Conservation (phyloP, 495 filamentous ascomycete genomes). For the Neurospora terricola region DNA sequence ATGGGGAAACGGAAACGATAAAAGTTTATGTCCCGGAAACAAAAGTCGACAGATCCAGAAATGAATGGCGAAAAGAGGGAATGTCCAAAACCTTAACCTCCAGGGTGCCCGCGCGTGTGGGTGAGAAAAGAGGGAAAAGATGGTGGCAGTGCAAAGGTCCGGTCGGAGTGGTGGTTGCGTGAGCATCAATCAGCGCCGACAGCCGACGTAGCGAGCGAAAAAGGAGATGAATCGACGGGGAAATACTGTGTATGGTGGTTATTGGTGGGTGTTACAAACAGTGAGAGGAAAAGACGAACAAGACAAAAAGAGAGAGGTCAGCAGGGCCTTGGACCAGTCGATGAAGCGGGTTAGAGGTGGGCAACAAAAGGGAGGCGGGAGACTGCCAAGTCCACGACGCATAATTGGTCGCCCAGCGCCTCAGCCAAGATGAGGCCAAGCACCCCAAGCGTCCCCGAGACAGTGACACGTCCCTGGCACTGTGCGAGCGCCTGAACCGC, state of each 20-base stretch:
- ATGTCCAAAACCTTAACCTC: background rate
- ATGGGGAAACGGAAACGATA: background rate
- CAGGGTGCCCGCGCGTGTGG: background rate
- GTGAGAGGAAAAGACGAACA: background rate
- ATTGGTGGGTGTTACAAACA: background rate
- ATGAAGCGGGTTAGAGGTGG: background rate
- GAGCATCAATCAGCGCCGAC: background rate
- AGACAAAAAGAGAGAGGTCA: background rate
- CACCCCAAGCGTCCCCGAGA: background rate
- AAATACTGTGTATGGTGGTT: background rate
- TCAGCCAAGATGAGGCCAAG: slow-evolving; percentile 4
- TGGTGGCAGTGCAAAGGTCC: background rate
- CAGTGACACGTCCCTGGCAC: background rate
- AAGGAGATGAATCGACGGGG: background rate
- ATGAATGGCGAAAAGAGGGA: background rate
- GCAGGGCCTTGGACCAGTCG: background rate
- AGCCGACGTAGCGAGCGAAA: background rate
- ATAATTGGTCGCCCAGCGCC: background rate
- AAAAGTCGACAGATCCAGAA: background rate
- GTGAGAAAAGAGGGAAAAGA: background rate
- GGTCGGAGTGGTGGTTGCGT: background rate
- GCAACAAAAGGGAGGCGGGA: background rate
- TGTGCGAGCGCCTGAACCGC: slow-evolving; percentile 6
- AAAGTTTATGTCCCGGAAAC: background rate
- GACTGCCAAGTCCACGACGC: background rate